Percentiles rank a stretch among this genome's conserved stretches.
These are phyloP conservation scores for Trametes maxima DNA, from an alignment of 768 basidiomycete species.

Conservation along the genomic window DNA sequence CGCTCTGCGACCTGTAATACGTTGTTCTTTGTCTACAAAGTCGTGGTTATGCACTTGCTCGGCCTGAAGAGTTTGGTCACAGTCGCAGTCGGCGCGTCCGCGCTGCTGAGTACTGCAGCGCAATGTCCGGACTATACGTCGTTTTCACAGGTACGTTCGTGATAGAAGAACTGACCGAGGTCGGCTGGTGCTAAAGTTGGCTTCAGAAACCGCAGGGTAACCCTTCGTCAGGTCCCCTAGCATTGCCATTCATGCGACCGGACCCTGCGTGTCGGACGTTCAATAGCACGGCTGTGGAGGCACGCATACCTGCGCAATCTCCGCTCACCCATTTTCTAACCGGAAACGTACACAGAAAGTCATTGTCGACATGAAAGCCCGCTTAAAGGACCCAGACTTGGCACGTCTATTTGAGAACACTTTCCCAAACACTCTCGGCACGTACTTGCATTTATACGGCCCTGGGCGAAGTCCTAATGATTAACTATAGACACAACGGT, in stretches of 20 bases:
- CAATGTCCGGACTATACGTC: conserved; percentile 64
- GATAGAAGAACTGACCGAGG: conserved; percentile 18
- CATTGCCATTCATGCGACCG: conserved; percentile 75
- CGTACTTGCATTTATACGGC: conserved; percentile 14
- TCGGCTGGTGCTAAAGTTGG: conserved; percentile 9
- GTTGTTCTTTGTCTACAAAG: conserved; percentile 1
- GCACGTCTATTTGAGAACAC: conserved; percentile 82
- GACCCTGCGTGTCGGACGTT: conserved; percentile 71
- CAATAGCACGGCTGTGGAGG: conserved; percentile 75
- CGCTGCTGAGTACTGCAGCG: conserved; percentile 28
- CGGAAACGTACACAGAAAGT: conserved; percentile 51
- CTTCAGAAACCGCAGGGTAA: conserved; percentile 59
- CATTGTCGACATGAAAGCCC: conserved; percentile 69
- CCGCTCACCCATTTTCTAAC: background rate
- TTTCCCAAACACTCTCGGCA: conserved; percentile 81
- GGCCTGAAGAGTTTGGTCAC: conserved; percentile 24
- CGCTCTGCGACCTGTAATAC: background rate
- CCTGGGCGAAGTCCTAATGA: background rate
- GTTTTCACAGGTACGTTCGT: conserved; percentile 52
- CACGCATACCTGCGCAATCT: conserved; percentile 28
- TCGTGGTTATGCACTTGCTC: conserved; percentile 29
- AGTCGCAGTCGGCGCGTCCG: conserved; percentile 25
- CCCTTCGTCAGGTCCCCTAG: conserved; percentile 59
- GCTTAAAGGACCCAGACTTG: conserved; percentile 75
- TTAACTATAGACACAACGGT: conserved; percentile 67